Base-by-base conservation (phyloP, 768 basidiomycete species). In the Scleroderma citrinum region DNA sequence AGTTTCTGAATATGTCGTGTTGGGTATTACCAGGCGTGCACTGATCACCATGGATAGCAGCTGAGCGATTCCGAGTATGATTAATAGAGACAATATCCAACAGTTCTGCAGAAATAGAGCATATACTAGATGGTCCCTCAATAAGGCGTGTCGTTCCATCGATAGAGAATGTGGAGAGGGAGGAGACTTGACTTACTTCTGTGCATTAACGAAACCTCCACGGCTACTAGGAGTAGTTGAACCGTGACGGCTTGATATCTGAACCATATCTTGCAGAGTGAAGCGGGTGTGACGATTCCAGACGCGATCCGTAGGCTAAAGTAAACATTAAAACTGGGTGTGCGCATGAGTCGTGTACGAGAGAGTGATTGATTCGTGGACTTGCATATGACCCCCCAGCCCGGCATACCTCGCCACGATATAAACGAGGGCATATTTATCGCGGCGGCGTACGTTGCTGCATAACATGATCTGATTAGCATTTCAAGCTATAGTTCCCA, bases 311-410 rank as follows among this genome's bases (percentile, higher is more conserved):
- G 58, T 12, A 51, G 35, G 2, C 54, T 37, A 30, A 63, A 63
- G 35, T 38, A 50, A 19, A 64, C 37, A 26, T 57, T 63, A 7
- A 50, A 61, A 19, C 62, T 63, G 36, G 26, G n/a, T n/a, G 19
- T 23, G 36, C 10, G 11, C 3, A 31, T 16, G 37, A n/a, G 37
- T n/a, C 17, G 21, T 8, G 16, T 6, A 17, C 26, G 11, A 20
- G 20, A 26, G 13, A 12, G 5, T 32, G 17, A 46, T 16, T 5
- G 23, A 17, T 8, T 2, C 14, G 20, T 30, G 1, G 3, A 35
- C 62, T 39, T 24, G 64, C 62, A 53, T 47, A 44, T 61, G 59
- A 21, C 59, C 48, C 1, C 16, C 36, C 11, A 62, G 5, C 2
- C 59, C 62, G 0, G 42, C 0, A 39, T 57, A 61, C 23, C 62